These are phyloP conservation scores for Rostrohypoxylon terebratum DNA, from an alignment of 495 filamentous ascomycete species.

Conservation along the genomic window DNA sequence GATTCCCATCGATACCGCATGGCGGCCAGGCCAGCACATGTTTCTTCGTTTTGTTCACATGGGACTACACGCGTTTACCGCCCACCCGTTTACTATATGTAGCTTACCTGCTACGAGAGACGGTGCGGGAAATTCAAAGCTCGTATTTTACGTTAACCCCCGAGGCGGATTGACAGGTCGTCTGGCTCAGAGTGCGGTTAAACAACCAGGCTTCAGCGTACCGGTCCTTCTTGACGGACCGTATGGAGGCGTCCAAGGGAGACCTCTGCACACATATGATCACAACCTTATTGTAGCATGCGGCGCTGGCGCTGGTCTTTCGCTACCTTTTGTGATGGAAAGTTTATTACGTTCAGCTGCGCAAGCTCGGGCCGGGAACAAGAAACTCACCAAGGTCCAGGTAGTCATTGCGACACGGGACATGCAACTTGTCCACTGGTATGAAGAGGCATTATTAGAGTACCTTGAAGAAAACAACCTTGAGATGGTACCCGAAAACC, in stretches of 20 bases:
- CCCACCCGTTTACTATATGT: slow-evolving; percentile 82
- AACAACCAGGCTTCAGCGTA: slow-evolving; percentile 53
- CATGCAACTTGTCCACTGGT: slow-evolving; percentile 47
- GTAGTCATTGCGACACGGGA: slow-evolving; percentile 54
- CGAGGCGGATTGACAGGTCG: slow-evolving; percentile 42
- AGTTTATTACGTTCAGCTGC: slow-evolving; percentile 29
- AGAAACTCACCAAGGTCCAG: slow-evolving; percentile 40
- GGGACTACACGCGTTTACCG: slow-evolving; percentile 69
- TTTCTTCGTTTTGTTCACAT: slow-evolving; percentile 80
- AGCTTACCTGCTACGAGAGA: slow-evolving; percentile 64
- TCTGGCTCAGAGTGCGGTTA: slow-evolving; percentile 21
- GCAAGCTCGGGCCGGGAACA: slow-evolving; percentile 5
- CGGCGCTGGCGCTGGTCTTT: slow-evolving; percentile 67
- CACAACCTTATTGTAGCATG: slow-evolving; percentile 63
- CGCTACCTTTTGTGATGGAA: slow-evolving; percentile 57
- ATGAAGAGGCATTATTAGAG: slow-evolving; percentile 45
- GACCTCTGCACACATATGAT: slow-evolving; percentile 46
- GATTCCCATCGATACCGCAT: slow-evolving; percentile 67
- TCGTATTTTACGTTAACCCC: slow-evolving; percentile 44
- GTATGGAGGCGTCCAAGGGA: slow-evolving; percentile 69
- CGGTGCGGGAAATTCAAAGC: slow-evolving; percentile 21
- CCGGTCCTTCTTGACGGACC: slow-evolving; percentile 80
- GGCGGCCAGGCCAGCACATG: slow-evolving; percentile 83
- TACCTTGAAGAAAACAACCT: slow-evolving; percentile 36
- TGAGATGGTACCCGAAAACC: slow-evolving; percentile 27